These are phyloP conservation scores for Pneumocystis jirovecii DNA, from an alignment of 1,139 yeast genomes.

Conservation along the genomic window DNA sequence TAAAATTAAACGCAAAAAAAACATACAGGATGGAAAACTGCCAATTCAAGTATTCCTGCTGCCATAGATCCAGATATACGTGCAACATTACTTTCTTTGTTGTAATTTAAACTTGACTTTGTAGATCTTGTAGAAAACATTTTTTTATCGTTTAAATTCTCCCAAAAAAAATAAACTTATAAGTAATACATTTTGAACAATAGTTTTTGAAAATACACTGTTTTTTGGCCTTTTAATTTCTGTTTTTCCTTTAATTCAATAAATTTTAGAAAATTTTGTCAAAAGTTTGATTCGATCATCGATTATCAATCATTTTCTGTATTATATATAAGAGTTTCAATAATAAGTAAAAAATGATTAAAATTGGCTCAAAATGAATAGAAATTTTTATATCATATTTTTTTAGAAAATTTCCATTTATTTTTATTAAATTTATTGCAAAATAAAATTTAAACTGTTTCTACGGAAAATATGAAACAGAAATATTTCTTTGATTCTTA, in stretches of 20 bases:
- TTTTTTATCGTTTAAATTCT: background rate
- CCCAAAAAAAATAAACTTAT: background rate
- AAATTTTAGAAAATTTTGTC: background rate
- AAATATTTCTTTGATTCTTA: too few species aligned
- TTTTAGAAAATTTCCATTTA: background rate
- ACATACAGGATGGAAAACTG: constrained; percentile 81
- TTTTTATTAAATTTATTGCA: background rate
- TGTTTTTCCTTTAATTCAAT: background rate
- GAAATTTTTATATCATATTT: background rate
- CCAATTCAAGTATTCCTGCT: constrained; percentile 93
- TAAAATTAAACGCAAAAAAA: background rate
- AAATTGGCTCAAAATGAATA: background rate
- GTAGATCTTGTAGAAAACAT: constrained; percentile 12
- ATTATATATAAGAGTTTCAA: too few species aligned
- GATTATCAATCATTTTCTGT: too few species aligned
- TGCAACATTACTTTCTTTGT: constrained; percentile 41
- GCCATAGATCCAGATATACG: constrained; percentile 92
- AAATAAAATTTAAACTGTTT: too few species aligned
- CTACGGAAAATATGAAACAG: too few species aligned
- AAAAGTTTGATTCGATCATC: too few species aligned
- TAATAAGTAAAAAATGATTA: background rate
- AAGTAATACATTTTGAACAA: background rate
- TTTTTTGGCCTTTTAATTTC: background rate
- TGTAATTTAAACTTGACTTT: constrained; percentile 3
- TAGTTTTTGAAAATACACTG: background rate